phyloP scores from a whole-genome alignment of 352 stramenopile genomes.

The Globisporangium lucens region DNA sequence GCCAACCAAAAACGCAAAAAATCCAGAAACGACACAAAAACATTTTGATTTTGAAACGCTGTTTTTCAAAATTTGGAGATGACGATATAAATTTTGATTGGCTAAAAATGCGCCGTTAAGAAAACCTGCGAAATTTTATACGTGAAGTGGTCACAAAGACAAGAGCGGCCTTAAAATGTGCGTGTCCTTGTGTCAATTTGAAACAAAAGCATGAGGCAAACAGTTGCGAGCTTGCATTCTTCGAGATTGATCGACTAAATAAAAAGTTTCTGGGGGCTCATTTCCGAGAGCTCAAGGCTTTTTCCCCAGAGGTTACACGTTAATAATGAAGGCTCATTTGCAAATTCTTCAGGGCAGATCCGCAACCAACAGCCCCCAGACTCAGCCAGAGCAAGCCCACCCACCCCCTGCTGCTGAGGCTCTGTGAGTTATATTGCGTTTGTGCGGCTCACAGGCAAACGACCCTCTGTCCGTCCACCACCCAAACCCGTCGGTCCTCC shows the following conservation, averaged over 20 bases:
- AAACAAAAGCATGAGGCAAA: neutral
- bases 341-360: neutral
- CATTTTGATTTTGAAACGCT: neutral
- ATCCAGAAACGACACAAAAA: neutral
- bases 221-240: neutral
- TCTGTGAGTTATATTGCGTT: neutral
- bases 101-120: neutral
- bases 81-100: neutral
- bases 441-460: neutral
- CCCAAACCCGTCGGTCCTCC: neutral
- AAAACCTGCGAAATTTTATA: neutral
- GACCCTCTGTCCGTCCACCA: neutral
- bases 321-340: no score
- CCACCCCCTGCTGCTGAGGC: neutral
- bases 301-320: no score
- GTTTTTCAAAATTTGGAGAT: neutral
- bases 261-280: neutral
- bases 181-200: neutral
- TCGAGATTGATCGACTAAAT: neutral
- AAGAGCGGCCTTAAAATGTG: neutral
- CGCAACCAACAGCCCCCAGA: neutral
- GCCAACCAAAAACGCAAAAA: neutral
- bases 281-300: no score
- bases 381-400: neutral
- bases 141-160: neutral